Evolutionary conservation across 306 rosid species (phyloP), one percentile per base, ranked within the genome.

Genomic region (Nissolia schottii): DNA sequence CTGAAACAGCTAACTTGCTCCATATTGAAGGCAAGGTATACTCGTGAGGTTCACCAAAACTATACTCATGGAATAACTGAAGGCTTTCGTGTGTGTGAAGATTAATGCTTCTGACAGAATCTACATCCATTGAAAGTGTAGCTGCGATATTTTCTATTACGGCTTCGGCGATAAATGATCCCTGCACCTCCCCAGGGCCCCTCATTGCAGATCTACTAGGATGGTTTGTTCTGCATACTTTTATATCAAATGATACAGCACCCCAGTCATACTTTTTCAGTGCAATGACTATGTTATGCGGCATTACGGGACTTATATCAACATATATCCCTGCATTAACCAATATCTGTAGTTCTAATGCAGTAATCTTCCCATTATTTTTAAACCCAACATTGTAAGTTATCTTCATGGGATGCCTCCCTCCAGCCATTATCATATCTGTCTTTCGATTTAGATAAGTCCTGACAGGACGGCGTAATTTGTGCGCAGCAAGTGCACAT

Each of bases 191-290:
- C 28, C 98, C 98, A 7, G 97, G 97, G 64, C 71, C 97, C 50
- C 98, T 89, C 98, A 94, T 94, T 20, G 98, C 84, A 13, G 98
- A 86, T 87, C 88, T 87, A 81, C 90, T 91, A 0, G 94, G 74
- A 61, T 61, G 85, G 71, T 91, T 94, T 80, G 98, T 94, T 77
- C 79, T 89, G 82, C 98, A 94, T 45, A 94, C 79, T 86, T 91
- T 94, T 48, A 94, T 54, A 77, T 94, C 91, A 58, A 86, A 89
- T 75, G 92, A 81, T 37, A 94, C 83, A 24, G 91, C 91, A 60
- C 98, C 98, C 96, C 97, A 94, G 63, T 94, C 92, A 53, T 91
- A 91, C 85, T 91, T 91, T 83, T 85, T 89, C 60, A 94, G 86
- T 29, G 91, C 54, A 25, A 18, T 19, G 45, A 85, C 28, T 15